Percentiles rank a stretch among this genome's conserved stretches.
Conservation (phyloP, 1,139 yeast genomes). For the Candida sp. region DNA sequence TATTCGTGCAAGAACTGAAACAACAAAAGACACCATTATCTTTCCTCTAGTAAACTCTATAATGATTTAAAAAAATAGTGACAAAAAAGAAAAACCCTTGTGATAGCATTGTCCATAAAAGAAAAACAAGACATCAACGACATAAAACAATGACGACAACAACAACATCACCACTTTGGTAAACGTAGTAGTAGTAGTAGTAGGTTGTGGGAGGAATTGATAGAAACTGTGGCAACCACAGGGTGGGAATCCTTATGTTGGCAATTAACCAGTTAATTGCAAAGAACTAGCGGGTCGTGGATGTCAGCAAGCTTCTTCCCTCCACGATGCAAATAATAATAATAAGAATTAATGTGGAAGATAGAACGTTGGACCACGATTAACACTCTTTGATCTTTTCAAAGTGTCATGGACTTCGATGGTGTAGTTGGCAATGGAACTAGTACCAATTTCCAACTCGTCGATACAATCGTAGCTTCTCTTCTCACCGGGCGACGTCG, state of each 20-base stretch:
- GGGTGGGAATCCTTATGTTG: background rate
- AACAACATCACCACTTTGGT: background rate
- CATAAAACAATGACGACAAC: background rate
- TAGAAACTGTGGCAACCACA: background rate
- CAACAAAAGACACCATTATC: background rate
- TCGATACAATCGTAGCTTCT: constrained; percentile 16
- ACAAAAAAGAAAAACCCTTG: background rate
- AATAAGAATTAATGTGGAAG: constrained; percentile 15
- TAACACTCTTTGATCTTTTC: constrained; percentile 23
- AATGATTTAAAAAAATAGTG: background rate
- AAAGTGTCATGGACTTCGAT: constrained; percentile 12
- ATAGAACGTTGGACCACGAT: constrained; percentile 20
- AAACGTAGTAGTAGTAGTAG: background rate
- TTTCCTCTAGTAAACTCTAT: background rate
- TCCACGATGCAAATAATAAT: constrained; percentile 1
- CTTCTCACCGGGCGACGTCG: constrained; percentile 15
- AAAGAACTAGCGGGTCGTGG: too few species aligned
- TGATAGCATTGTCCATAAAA: background rate
- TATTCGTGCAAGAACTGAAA: background rate
- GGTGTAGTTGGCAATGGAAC: constrained; percentile 9
- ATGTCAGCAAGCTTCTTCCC: background rate
- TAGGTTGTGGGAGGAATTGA: background rate
- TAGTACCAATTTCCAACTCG: constrained; percentile 12
- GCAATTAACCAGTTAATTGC: background rate
- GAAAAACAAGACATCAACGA: background rate